Base-by-base conservation (phyloP, 2,329 filamentous ascomycete species). In the Pseudonectria buxi region DNA sequence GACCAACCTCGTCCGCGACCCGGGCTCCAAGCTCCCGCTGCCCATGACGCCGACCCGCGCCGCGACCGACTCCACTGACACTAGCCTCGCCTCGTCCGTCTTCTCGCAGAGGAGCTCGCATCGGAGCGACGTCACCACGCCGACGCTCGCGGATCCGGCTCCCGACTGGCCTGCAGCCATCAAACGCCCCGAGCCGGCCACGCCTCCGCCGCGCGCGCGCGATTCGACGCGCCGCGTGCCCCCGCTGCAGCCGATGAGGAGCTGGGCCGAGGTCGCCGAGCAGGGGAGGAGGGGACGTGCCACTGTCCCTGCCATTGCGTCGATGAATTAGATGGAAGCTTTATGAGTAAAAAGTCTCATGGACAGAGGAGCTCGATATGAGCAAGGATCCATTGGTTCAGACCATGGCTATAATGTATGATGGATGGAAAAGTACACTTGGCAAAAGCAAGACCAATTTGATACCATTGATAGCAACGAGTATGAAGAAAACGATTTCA, bases 11-110 rank as follows among this genome's bases (percentile, higher is more conserved):
- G 57, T 62, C 22, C 55, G 56, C 18, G 55, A 50, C 27, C 64
- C 62, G 2, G 58, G 50, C 14, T 67, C 64, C 3, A 61, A 59
- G 31, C 49, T 67, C 4, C 64, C 65, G 1, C 47, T 62, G 4
- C 57, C 61, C 12, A 47, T 61, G 12, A 66, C 63, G 3, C 62
- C 62, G 1, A 60, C 53, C 38, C 54, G 61, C 11, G 55, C 54
- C 12, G 53, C 47, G 18, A 65, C 63, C 11, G 61, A 66, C 25
- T 54, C 62, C 35, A 63, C 64, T 10, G 64, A 67, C 35, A 67
- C 62, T 46, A 68, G 63, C 51, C 61, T 65, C 57, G 43, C 58
- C 0, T 67, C 63, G 7, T 68, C 65, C 3, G 46, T 63, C 6
- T 64, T 68, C 18, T 65, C 62, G 22, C 55, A 55, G 1, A 46